A percentile compares a stretch with the other conserved stretches of the same genome.
Conservation (phyloP, 176 grass and related monocot genomes). For the Canna indica region DNA sequence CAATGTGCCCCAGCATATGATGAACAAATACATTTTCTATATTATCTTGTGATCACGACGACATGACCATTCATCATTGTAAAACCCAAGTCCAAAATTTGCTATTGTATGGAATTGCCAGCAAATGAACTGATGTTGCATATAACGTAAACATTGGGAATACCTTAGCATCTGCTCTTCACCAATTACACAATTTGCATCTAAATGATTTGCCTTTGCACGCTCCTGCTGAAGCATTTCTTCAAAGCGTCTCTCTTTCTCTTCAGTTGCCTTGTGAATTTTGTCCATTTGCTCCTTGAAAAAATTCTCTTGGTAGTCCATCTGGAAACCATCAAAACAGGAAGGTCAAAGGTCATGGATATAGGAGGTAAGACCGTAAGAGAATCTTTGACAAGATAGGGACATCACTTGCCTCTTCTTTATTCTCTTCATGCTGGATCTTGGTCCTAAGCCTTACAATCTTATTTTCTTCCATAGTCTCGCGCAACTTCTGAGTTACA, state of each 20-base stretch:
- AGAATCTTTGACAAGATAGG: background rate
- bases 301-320: constrained; percentile 61
- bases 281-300: constrained; percentile 60
- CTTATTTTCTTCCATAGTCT: constrained; percentile 39
- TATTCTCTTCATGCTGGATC: constrained; percentile 56
- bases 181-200: constrained; percentile 37
- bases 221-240: constrained; percentile 47
- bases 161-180: constrained; percentile 55
- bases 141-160: background rate
- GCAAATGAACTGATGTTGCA: too few species aligned
- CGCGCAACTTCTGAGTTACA: constrained; percentile 39
- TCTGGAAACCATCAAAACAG: constrained; percentile 32
- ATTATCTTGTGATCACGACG: too few species aligned
- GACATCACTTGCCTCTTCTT: constrained; percentile 60
- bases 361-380: background rate
- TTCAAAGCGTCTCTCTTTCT: constrained; percentile 53
- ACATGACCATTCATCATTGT: too few species aligned
- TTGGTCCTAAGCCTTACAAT: constrained; percentile 40
- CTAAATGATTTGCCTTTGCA: constrained; percentile 42
- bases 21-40: too few species aligned
- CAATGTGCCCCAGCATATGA: too few species aligned
- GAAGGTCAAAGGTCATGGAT: background rate
- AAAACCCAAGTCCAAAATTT: too few species aligned
- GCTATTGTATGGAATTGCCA: too few species aligned
- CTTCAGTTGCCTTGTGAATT: constrained; percentile 48